Evolutionary conservation across 2,329 filamentous ascomycete genomes (phyloP).

Genomic region (Bipolaris sorokiniana): DNA sequence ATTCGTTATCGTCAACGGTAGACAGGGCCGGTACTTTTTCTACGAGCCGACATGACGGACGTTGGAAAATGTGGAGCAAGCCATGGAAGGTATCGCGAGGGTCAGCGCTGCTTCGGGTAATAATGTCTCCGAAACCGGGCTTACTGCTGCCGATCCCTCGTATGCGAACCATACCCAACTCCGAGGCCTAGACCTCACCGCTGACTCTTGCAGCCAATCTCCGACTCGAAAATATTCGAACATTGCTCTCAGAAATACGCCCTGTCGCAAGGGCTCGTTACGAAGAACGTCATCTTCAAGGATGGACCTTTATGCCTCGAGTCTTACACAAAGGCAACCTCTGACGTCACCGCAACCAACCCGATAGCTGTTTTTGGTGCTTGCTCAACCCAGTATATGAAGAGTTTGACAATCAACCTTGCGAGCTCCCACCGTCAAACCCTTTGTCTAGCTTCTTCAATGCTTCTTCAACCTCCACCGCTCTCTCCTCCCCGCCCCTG

Average conservation of each 20-base stretch:
- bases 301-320: not conserved
- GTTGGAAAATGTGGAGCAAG: not conserved
- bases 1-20: constrained; percentile 1
- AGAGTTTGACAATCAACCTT: not conserved
- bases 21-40: not conserved
- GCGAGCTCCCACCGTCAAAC: constrained; percentile 36
- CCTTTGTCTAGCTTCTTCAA: constrained; percentile 54
- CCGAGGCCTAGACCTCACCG: not conserved
- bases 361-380: not conserved
- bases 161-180: not conserved
- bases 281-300: not conserved
- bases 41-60: not conserved
- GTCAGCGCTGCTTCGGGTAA: not conserved
- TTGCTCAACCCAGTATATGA: not conserved
- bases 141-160: not conserved
- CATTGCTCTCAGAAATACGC: not conserved
- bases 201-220: not conserved
- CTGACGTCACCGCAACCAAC: not conserved
- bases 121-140: not conserved
- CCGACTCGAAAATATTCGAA: not conserved
- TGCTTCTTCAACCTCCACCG: constrained; percentile 45
- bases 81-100: constrained; percentile 3
- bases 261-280: not conserved
- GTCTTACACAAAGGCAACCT: not conserved
- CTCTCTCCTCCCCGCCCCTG: constrained; percentile 51